Percentiles rank a stretch among this genome's conserved stretches.
These are phyloP conservation scores for Colletotrichum limetticola DNA, from an alignment of 2,329 filamentous ascomycete species.

Conservation along the genomic window DNA sequence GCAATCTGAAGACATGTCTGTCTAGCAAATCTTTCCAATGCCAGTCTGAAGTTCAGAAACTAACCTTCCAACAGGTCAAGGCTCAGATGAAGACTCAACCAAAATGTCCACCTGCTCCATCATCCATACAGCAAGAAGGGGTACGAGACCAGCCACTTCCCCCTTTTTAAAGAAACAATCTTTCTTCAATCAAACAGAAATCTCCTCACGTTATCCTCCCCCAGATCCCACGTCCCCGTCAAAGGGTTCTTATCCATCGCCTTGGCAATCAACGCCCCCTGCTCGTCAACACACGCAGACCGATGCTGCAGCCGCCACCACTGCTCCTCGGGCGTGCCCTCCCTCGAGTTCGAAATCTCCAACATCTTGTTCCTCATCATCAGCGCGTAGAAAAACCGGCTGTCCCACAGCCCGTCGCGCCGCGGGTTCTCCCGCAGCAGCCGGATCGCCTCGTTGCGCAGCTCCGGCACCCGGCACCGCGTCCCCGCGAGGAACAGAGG, in stretches of 20 bases:
- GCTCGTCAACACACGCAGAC: conserved; percentile 24
- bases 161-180: no score
- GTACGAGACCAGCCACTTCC: no score
- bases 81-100: background rate
- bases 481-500: conserved; percentile 40
- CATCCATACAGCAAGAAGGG: no score
- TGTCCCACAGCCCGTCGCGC: conserved; percentile 44
- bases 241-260: conserved; percentile 23
- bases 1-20: no score
- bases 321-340: conserved; percentile 37
- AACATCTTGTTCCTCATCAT: conserved; percentile 31
- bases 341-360: conserved; percentile 37
- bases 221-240: conserved; percentile 22
- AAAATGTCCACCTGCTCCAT: background rate
- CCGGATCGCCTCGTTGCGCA: conserved; percentile 40
- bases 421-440: conserved; percentile 40
- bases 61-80: no score
- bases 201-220: conserved; percentile 7
- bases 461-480: conserved; percentile 39
- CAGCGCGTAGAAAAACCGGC: conserved; percentile 36
- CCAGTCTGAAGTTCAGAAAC: no score
- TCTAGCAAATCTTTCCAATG: no score
- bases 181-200: conserved; percentile 3
- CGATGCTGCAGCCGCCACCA: conserved; percentile 35
- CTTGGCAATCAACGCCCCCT: conserved; percentile 14